These are phyloP conservation scores for Lepidium campestre DNA, from an alignment of 441 rosid genomes.

Conservation along the genomic window DNA sequence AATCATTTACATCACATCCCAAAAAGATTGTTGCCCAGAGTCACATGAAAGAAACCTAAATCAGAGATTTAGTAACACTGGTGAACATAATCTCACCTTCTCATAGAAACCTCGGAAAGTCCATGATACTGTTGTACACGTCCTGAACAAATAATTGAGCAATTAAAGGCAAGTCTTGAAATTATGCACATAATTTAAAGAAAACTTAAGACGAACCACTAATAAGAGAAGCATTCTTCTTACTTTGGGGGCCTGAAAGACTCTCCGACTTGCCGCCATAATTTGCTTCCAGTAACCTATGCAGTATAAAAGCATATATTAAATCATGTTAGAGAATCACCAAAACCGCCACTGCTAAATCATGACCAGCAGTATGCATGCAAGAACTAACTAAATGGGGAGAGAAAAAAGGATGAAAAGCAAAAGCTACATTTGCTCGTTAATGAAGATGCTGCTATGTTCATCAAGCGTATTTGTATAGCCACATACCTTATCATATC, in stretches of 20 bases:
- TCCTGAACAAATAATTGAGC: slow-evolving; percentile 37
- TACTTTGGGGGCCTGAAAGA: slow-evolving; percentile 80
- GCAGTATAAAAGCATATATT: slow-evolving; percentile 7
- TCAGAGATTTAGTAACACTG: background rate
- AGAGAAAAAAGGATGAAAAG: background rate
- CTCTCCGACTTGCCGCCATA: slow-evolving; percentile 84
- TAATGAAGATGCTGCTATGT: slow-evolving; percentile 3
- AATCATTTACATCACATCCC: background rate
- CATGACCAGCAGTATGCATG: background rate
- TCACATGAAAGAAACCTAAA: background rate
- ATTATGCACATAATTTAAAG: background rate
- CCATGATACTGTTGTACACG: slow-evolving; percentile 82
- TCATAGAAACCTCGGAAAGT: slow-evolving; percentile 74
- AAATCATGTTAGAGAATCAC: background rate
- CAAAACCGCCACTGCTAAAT: background rate
- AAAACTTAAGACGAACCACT: background rate
- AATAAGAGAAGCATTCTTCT: slow-evolving; percentile 24
- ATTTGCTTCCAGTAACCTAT: slow-evolving; percentile 66
- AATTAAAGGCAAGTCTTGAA: slow-evolving; percentile 7
- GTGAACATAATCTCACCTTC: slow-evolving; percentile 40
- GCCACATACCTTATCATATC: slow-evolving; percentile 65
- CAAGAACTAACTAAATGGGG: background rate
- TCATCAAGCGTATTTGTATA: background rate
- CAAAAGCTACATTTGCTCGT: background rate
- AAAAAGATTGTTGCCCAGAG: background rate